Percentiles rank a stretch among this genome's conserved stretches.
These are phyloP conservation scores for Venturia carpophila DNA, from an alignment of 2,329 filamentous ascomycete genomes.

Conservation along the genomic window DNA sequence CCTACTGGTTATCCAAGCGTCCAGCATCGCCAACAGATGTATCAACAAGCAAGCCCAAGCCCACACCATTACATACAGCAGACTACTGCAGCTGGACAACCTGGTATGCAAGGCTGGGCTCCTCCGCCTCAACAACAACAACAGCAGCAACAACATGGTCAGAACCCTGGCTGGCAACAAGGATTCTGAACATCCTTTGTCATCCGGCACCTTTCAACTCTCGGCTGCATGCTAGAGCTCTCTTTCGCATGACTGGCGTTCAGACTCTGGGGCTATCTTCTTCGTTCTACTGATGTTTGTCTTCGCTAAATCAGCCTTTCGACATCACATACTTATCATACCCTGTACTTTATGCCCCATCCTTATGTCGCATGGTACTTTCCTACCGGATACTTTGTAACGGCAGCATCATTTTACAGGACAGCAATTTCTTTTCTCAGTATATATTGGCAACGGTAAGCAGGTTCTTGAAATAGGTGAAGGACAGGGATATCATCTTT, in stretches of 20 bases:
- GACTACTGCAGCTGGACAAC: constrained; percentile 37
- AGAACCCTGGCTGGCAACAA: constrained; percentile 35
- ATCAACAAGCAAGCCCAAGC: constrained; percentile 39
- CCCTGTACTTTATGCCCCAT: not conserved
- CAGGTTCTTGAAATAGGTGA: not conserved
- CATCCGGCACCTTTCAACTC: not conserved
- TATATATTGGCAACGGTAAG: constrained; percentile 12
- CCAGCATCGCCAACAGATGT: constrained; percentile 37
- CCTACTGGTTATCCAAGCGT: constrained; percentile 38
- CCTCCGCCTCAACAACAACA: constrained; percentile 31
- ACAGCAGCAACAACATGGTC: constrained; percentile 34
- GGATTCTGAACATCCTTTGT: constrained; percentile 17
- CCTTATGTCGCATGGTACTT: not conserved
- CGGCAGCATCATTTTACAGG: not conserved
- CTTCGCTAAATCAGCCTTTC: not conserved
- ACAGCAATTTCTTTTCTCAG: constrained; percentile 1
- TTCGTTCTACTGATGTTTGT: no score
- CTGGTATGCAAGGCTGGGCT: constrained; percentile 46
- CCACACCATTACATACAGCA: constrained; percentile 41
- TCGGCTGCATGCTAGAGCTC: not conserved
- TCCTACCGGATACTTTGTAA: not conserved
- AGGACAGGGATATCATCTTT: not conserved
- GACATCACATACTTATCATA: not conserved
- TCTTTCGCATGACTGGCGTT: not conserved
- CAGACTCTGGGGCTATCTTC: not conserved